Evolutionary conservation across 2,329 filamentous ascomycete species (phyloP), one percentile per base, ranked within the genome.

Genomic region (Hypocreales sp.): DNA sequence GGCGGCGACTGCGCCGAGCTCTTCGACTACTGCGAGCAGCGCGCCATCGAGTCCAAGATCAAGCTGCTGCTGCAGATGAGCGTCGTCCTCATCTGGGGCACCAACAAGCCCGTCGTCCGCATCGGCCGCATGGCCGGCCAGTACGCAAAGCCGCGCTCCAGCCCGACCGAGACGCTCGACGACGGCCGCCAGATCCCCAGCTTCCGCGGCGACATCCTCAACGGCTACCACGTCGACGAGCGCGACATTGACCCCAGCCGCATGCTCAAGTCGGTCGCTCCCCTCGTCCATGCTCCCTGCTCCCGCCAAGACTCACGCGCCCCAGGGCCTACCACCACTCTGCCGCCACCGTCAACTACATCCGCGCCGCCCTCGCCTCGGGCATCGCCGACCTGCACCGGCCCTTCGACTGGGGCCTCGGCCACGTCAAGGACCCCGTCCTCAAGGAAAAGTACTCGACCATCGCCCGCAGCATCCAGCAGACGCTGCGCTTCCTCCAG

Each of bases 31-130:
- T 98, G 90, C 55, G 76, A 80, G 42, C 78, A 84, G 49, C 68
- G 70, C 10, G 79, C 80, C 38, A 94, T 98, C 40, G 84, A 95
- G 56, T 79, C 82, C 36, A 98, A 95, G 63, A 83, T 95, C 53
- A 95, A 95, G 58, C 70, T 98, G 15, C 67, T 98, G 17, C 61
- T 98, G 33, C 90, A 98, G 58, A 95, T 98, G 87, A 92, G 82
- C 38, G 60, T 98, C 40, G 82, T 98, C 1, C 64, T 98, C 33
- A 86, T 95, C 50, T 94, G 86, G 78, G 90, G 82, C 40, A 66
- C 65, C 32, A 64, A 67, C 55, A 74, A 73, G 56, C 80, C 81
- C 5, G 84, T 98, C 4, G 83, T 98, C 25, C 74, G 90, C 40
- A 92, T 98, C 44, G 90, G 83, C 11, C 74, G 90, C 34, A 94